A percentile compares a stretch with the other conserved stretches of the same genome.
phyloP scores from a whole-genome alignment of 139 green algal species.

The Chlorella sp. region DNA sequence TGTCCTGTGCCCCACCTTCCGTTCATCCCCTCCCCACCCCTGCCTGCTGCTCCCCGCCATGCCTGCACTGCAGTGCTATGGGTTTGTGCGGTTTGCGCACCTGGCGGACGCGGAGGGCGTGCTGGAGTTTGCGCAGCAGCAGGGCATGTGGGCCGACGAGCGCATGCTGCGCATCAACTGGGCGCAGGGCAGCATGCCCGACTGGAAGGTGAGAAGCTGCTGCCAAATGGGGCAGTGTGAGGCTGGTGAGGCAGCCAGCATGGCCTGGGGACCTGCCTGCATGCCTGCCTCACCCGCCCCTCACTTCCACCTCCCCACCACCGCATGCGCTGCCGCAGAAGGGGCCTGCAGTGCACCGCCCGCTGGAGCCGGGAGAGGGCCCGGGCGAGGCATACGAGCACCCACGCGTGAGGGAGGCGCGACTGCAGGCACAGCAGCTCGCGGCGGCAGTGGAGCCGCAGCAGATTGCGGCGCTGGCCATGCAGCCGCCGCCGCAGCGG shows the following conservation, averaged over 20 bases:
- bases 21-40: neutral
- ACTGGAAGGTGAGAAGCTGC: constrained; percentile 44
- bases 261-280: too few species aligned
- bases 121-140: constrained; percentile 31
- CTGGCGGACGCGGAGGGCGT: constrained; percentile 35
- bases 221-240: neutral
- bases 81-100: constrained; percentile 60
- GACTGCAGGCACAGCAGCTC: constrained; percentile 25
- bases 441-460: constrained; percentile 2
- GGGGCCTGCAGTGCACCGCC: constrained; percentile 25
- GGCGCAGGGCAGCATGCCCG: constrained; percentile 45
- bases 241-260: too few species aligned
- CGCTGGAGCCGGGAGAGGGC: neutral
- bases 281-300: neutral
- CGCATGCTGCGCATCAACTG: constrained; percentile 53
- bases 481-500: constrained; percentile 33
- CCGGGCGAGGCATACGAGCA: constrained; percentile 40
- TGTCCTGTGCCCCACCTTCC: neutral
- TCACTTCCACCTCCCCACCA: neutral
- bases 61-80: constrained; percentile 50
- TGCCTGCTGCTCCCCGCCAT: too few species aligned
- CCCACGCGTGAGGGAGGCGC: constrained; percentile 36
- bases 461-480: constrained; percentile 27
- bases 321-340: constrained; percentile 3
- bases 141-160: constrained; percentile 43